Base-by-base conservation (phyloP, 441 rosid genomes). In the Syzygium syzygioides region DNA sequence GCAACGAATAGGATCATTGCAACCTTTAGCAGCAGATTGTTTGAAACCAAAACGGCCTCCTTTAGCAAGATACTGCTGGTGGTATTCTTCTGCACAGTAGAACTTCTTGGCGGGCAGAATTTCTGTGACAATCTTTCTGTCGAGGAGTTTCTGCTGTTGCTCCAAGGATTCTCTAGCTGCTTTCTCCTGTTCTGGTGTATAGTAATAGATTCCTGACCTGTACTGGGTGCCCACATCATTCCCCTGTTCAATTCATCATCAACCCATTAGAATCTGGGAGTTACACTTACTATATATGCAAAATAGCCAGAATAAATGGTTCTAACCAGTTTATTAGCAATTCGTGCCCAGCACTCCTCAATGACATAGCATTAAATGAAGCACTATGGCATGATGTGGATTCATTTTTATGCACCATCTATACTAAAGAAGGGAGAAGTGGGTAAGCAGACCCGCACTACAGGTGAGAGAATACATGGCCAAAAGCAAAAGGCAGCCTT, bases 181-280 rank as follows among this genome's bases (percentile, higher is more conserved):
- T 89, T 94, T 93, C 95, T 97, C 99, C 92, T 97, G 99, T 89
- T 96, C 99, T 0, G 98, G 94, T 15, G 95, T 95, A 90, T 96
- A 96, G 88, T 87, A 95, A 92, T 97, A 97, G 89, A 96, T 94
- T 80, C 99, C 99, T 1, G 99, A 96, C 91, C 99, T 90, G 93
- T 97, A 96, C 71, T 95, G 98, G 4, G 97, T 93, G 88, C 99
- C 99, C 86, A 97, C 99, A 87, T 96, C 98, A 92, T 94, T 93
- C 19, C 98, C 99, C 99, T 97, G 94, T 80, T 25, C 88, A 56
- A 89, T 86, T 37, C 85, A 4, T 37, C 37, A 59, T 80, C 32
- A 76, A 34, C n/a, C 15, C 14, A 41, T 45, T n/a, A 86, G 41
- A 86, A 64, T 41, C 50, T 20, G 17, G 64, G 62, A 25, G 20